Base-by-base conservation (phyloP, 2,329 filamentous ascomycete genomes). In the Phialophora tarda region DNA sequence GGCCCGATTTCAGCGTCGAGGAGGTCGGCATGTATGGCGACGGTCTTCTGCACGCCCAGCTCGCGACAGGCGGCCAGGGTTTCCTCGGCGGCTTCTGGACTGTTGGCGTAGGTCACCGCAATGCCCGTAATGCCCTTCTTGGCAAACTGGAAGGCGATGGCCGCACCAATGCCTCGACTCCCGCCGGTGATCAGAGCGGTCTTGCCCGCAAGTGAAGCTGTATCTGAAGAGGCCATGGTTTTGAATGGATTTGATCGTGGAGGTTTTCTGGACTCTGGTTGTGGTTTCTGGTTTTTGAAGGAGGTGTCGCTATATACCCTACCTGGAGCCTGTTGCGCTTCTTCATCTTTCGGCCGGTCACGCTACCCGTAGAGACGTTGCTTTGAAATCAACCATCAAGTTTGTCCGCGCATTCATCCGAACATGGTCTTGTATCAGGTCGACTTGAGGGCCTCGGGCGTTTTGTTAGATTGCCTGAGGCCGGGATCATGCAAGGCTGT, bases 141-240 rank as follows among this genome's bases (percentile, higher is more conserved):
- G 2, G 64, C 64, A 26, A 66, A 55, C 26, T 66, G 47, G 26
- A 59, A 17, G 21, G 64, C 61, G 28, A 66, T 64, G 10, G 41
- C 60, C 7, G 60, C 64, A 1, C 72, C 72, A 55, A 75, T 64
- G 30, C 71, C 73, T 14, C 67, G 66, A 17, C 44, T 51, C 0
- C 26, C 59, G 17, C 60, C 60, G 11, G 50, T 62, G 23, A 62
- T 30, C 12, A 62, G 38, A 14, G 60, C 60, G 8, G 60, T 62
- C 24, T 62, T 62, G 21, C 60, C 60, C 10, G 28, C 47, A 6
- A 62, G 48, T n/a, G 59, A 62, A 7, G 53, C 12, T 55, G 53
- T 3, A 17, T 51, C 10, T 4, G 48, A 24, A 51, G 47, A 26
- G 11, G 48, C 17, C 48, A 51, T 51, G 2, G 10, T 51, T 51